Percentiles rank a stretch among this genome's conserved stretches.
phyloP scores from a whole-genome alignment of 1,284 basidiomycete species.

The Cystobasidium slooffiae region DNA sequence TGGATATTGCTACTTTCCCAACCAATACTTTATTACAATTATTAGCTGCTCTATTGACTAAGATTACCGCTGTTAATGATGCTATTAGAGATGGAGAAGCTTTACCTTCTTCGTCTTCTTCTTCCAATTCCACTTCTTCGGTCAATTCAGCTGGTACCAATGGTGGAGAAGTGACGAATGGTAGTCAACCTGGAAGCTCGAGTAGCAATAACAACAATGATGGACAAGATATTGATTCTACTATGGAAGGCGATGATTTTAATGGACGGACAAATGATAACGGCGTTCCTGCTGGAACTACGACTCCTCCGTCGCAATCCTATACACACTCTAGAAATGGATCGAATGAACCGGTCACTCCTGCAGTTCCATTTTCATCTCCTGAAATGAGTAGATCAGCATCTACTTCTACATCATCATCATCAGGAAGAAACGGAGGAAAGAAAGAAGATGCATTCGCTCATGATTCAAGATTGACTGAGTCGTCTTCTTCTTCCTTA shows the following conservation, averaged over 20 bases:
- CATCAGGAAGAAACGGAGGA: background rate
- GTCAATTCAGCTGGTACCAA: background rate
- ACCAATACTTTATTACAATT: slow-evolving; percentile 74
- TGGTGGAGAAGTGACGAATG: background rate
- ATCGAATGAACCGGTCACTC: slow-evolving; percentile 36
- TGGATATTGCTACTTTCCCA: slow-evolving; percentile 64
- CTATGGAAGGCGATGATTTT: slow-evolving; percentile 7
- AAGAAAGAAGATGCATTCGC: background rate
- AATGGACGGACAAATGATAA: background rate
- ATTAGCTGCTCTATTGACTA: slow-evolving; percentile 84
- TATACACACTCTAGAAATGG: background rate
- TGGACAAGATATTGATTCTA: background rate
- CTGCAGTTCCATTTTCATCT: slow-evolving; percentile 36
- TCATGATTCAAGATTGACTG: slow-evolving; percentile 13
- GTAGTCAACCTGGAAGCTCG: too few species aligned
- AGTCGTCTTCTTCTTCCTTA: background rate
- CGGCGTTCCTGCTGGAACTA: background rate
- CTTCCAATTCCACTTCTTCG: background rate
- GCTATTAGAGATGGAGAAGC: slow-evolving; percentile 49
- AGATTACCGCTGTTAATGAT: slow-evolving; percentile 92
- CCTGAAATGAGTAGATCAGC: slow-evolving; percentile 11
- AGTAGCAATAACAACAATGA: too few species aligned
- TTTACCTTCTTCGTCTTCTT: background rate
- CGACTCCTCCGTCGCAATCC: background rate
- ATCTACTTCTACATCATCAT: background rate